Base-by-base conservation (phyloP, 306 rosid species). In the Begonia fuchsioides region DNA sequence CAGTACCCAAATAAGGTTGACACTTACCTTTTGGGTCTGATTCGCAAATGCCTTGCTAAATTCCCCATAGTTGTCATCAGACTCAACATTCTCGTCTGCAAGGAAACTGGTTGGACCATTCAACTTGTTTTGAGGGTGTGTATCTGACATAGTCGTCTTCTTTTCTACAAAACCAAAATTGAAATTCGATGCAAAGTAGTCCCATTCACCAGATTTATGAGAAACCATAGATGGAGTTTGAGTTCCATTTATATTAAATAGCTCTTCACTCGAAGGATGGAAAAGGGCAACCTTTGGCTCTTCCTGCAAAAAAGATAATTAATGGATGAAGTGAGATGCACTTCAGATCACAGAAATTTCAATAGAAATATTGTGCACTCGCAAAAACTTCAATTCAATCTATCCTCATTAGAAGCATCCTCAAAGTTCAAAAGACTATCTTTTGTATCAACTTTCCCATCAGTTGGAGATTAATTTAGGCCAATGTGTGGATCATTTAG, bases 391-490 rank as follows among this genome's bases (percentile, higher is more conserved):
- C 50, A 50, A 49, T 68, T 54, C 56, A 76, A 32, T 58, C 65
- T 71, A 39, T 67, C 65, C 62, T 67, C 74, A 15, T 76, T 53
- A 61, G 54, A 52, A 49, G 51, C 72, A 75, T 44, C 75, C 66
- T 53, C 57, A 55, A 71, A 69, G 53, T 58, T 72, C 81, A 75
- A 75, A 52, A 71, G 65, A 65, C 53, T 47, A 51, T 57, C 66
- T 49, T 16, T 2, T 39, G 62, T 32, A 56, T 53, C 20, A 38
- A 51, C 63, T 44, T 53, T 51, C 32, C 44, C 63, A 53, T 47
- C 54, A 55, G 49, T 43, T 43, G 56, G 14, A 61, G 67, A 54
- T 17, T 49, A 43, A 17, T 19, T 38, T 44, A 72, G 45, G 20
- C 72, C 66, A 32, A 38, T 64, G 43, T 50, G 56, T 47, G 18